Evolutionary conservation across 208 protist genomes (phyloP).

Genomic region (Tritrichomonas foetus): DNA sequence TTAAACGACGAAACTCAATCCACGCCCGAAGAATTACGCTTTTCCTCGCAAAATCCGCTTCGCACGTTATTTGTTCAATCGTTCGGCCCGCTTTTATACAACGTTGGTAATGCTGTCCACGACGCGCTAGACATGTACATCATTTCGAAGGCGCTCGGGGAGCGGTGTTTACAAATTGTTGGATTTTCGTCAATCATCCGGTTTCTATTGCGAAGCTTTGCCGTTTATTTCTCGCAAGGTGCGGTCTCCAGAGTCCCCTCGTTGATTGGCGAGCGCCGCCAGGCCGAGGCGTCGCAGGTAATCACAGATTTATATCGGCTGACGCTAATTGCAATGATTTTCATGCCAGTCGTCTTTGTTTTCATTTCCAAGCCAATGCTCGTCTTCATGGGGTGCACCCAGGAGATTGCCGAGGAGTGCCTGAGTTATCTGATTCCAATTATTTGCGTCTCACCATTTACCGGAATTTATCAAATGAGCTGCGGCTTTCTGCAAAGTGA

Average conservation of each 20-base stretch:
- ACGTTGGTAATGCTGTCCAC: not conserved
- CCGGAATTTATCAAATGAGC: not conserved
- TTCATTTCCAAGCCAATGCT: not conserved
- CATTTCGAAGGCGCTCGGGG: not conserved
- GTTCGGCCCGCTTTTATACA: not conserved
- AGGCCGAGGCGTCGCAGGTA: not conserved
- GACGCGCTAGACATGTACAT: not conserved
- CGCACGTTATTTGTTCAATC: not conserved
- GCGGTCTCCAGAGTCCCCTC: not conserved
- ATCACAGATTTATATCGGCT: not conserved
- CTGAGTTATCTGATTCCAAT: not conserved
- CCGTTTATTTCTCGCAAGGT: not conserved
- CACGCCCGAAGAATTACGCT: not conserved
- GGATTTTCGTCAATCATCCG: not conserved
- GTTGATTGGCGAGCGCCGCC: not conserved
- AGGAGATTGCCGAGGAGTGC: not conserved
- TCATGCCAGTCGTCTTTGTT: not conserved
- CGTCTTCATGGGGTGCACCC: not conserved
- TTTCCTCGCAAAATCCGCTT: not conserved
- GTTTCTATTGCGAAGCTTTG: not conserved
- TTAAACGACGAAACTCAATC: too few species aligned
- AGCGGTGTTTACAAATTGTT: not conserved
- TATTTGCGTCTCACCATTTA: not conserved
- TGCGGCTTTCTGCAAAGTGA: not conserved
- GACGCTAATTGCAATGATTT: not conserved